Percentiles rank a stretch among this genome's conserved stretches.
Conservation (phyloP, 2,329 filamentous ascomycete species). For the Fusarium incarnatum region DNA sequence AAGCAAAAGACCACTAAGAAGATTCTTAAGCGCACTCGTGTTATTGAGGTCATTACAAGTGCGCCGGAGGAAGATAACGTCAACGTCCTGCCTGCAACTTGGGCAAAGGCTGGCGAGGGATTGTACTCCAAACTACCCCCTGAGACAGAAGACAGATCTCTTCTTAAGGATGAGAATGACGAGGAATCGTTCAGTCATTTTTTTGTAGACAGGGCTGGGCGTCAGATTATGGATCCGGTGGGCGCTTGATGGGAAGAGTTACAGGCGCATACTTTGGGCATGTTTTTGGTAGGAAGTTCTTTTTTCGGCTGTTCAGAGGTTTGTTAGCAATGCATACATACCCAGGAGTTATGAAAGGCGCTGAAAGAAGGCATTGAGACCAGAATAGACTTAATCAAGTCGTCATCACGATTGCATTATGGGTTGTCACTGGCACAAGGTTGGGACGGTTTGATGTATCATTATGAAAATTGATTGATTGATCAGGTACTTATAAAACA, state of each 20-base stretch:
- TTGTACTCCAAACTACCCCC: slow-evolving; percentile 54
- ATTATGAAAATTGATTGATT: slow-evolving; percentile 17
- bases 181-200: slow-evolving; percentile 60
- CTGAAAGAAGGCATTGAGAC: neutral
- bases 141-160: slow-evolving; percentile 53
- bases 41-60: slow-evolving; percentile 46
- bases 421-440: neutral
- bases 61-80: slow-evolving; percentile 47
- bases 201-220: slow-evolving; percentile 54
- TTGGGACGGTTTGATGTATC: neutral
- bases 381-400: neutral
- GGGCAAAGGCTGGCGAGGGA: slow-evolving; percentile 55
- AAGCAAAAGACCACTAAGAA: slow-evolving; percentile 51
- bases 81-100: slow-evolving; percentile 53
- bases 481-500: neutral
- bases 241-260: slow-evolving; percentile 38
- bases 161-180: slow-evolving; percentile 55
- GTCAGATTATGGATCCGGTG: slow-evolving; percentile 50
- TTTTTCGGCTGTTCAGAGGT: neutral
- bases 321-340: slow-evolving; percentile 6
- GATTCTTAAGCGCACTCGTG: slow-evolving; percentile 48
- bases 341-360: slow-evolving; percentile 16
- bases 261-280: neutral
- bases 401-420: neutral
- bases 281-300: neutral